Percentiles rank a stretch among this genome's conserved stretches.
phyloP scores from a whole-genome alignment of 495 filamentous ascomycete species.

The Halenospora varia region DNA sequence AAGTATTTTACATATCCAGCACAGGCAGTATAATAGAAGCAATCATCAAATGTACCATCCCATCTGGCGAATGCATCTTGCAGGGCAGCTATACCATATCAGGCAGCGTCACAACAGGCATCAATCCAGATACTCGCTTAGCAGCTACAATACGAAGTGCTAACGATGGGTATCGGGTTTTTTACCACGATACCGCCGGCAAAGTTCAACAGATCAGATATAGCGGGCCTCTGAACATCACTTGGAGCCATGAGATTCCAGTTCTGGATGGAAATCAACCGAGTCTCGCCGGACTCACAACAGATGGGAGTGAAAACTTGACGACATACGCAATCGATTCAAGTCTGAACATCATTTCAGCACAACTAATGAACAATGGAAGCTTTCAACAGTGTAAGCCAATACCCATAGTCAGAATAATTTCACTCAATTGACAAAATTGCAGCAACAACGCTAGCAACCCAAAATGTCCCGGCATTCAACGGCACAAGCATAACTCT shows the following conservation, averaged over 20 bases:
- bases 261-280: not conserved
- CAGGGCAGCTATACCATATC: not conserved
- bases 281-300: not conserved
- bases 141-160: not conserved
- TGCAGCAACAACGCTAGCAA: not conserved
- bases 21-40: not conserved
- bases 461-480: not conserved
- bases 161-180: not conserved
- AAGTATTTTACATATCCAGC: not conserved
- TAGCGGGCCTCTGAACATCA: not conserved
- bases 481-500: not conserved
- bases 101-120: not conserved
- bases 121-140: not conserved
- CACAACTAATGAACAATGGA: not conserved
- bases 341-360: not conserved
- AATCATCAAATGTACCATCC: not conserved
- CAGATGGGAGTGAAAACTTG: not conserved
- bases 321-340: not conserved
- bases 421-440: too few relatives aligned
- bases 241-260: not conserved
- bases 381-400: not conserved
- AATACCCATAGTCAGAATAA: not conserved
- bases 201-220: not conserved
- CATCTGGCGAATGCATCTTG: not conserved
- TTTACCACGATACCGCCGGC: not conserved